Percentiles rank a stretch among this genome's conserved stretches.
phyloP scores from a whole-genome alignment of 2,329 filamentous ascomycete species.

The Lachnellula occidentalis region DNA sequence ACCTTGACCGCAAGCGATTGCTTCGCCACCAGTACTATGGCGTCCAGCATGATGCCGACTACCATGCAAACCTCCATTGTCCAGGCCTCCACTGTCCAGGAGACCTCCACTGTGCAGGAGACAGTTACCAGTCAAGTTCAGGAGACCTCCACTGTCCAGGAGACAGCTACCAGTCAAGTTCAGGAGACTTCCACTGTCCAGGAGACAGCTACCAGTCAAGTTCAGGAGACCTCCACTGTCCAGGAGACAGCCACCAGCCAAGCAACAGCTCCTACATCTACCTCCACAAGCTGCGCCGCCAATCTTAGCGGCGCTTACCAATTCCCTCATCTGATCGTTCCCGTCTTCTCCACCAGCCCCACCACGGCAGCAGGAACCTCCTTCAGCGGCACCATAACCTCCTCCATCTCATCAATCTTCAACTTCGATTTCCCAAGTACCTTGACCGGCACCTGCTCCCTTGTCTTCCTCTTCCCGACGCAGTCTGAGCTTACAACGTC shows the following conservation, averaged over 20 bases:
- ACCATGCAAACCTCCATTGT: neutral
- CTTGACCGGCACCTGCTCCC: conserved; percentile 57
- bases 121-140: neutral
- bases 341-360: conserved; percentile 50
- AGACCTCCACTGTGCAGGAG: neutral
- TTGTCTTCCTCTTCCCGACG: conserved; percentile 60
- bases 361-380: conserved; percentile 47
- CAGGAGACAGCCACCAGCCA: neutral
- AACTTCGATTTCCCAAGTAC: conserved; percentile 59
- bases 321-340: conserved; percentile 58
- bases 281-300: conserved; percentile 29
- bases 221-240: neutral
- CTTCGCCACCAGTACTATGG: conserved; percentile 9
- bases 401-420: conserved; percentile 53
- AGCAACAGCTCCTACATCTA: neutral
- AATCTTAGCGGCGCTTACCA: conserved; percentile 43
- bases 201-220: neutral
- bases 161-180: neutral
- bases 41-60: too few species aligned
- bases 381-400: conserved; percentile 50
- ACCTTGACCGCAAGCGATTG: conserved; percentile 34
- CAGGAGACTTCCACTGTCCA: neutral
- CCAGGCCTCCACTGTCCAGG: neutral
- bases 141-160: neutral
- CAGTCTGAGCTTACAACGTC: conserved; percentile 52